Evolutionary conservation across 352 stramenopile species (phyloP), one percentile per base, ranked within the genome.

Genomic region (Phytophthora ramorum): DNA sequence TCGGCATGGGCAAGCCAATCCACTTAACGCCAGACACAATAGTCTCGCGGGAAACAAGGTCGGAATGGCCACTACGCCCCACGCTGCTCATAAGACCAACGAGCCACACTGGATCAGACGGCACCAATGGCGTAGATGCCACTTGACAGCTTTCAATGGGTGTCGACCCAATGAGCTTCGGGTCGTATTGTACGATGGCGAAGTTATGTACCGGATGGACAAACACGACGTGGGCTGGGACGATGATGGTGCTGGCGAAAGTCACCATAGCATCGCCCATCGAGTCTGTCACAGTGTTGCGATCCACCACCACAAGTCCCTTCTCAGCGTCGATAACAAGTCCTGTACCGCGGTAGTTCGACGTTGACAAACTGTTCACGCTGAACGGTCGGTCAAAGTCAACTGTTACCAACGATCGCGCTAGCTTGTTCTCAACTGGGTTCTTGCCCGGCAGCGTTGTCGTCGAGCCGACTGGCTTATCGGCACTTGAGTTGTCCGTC

Each of bases 141-240:
- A 96, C 78, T 59, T 81, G 79, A 58, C 86, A 94, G 60, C 84
- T 91, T 56, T 92, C 73, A 40, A 96, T 91, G 0, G 87, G 86
- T 13, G 88, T 94, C 7, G 85, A 90, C 1, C 88, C 88, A 63
- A 96, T 95, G 10, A 93, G 73, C 63, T 88, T 88, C 20, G 91
- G 86, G 62, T 98, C 89, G 67, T 97, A 97, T 69, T 96, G 87
- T 14, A 98, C 83, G 57, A 98, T 95, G 7, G 89, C 87, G 57
- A 98, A 97, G 67, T 98, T 98, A 75, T 98, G 91, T 57, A 97
- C 83, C 6, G 93, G 93, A 60, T 98, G 93, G 1, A 97, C 88
- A 53, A 98, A 97, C n/a, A 97, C 76, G 0, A 97, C 87, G 17
- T 90, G 79, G 9, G 85, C 91, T 0, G 90, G 89, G 10, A 96